phyloP scores from a whole-genome alignment of 106 monocot genomes.

The Phalaenopsis equestris region DNA sequence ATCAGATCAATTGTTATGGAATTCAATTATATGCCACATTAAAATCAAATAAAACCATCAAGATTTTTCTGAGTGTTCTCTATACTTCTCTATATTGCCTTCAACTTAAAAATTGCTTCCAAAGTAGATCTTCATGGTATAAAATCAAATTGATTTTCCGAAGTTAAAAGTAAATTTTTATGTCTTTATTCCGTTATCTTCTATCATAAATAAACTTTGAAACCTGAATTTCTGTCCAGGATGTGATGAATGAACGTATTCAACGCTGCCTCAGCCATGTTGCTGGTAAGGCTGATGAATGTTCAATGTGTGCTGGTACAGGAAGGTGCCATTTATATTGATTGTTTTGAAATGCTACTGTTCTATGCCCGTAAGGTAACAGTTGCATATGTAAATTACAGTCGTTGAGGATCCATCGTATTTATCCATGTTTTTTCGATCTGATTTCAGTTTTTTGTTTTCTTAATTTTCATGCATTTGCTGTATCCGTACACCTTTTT shows the following conservation, averaged over 20 bases:
- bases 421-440: background rate
- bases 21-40: too few relatives aligned
- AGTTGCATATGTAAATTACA: background rate
- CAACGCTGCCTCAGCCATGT: conserved; percentile 64
- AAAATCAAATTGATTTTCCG: background rate
- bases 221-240: conserved; percentile 31
- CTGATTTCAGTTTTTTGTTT: background rate
- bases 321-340: conserved; percentile 56
- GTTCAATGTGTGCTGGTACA: conserved; percentile 65
- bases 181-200: background rate
- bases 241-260: conserved; percentile 80
- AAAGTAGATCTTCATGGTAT: too few relatives aligned
- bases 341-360: background rate
- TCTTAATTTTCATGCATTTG: too few relatives aligned
- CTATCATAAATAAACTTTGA: background rate
- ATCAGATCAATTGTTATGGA: too few relatives aligned
- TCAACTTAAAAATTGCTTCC: too few relatives aligned
- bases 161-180: background rate
- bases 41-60: too few relatives aligned
- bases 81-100: too few relatives aligned
- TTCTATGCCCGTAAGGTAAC: background rate
- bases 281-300: conserved; percentile 63
- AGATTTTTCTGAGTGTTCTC: too few relatives aligned
- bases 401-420: background rate
- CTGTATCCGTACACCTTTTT: too few relatives aligned